Evolutionary conservation across 148 eudicot genomes (phyloP), one percentile per base, ranked within the genome.

Genomic region (Rheum nobile): DNA sequence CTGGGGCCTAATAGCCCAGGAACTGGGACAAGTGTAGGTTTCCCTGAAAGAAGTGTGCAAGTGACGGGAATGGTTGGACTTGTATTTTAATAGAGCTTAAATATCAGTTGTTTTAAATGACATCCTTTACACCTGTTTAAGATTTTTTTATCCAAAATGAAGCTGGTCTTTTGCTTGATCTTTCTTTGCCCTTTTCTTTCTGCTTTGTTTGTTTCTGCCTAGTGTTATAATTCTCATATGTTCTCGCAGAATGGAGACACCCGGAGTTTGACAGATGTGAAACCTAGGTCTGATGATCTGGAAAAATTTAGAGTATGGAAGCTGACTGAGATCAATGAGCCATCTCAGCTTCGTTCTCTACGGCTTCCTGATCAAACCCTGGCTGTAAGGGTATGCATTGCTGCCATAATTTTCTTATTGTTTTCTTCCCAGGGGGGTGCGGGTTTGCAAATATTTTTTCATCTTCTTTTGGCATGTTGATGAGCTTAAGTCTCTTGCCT

Each of bases 351-450:
- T 54, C 85, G 80, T 71, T 78, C 86, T 37, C 42, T 86, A 54
- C 83, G 81, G 76, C 91, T 90, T 74, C 90, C 91, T 46, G 91
- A 90, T 79, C 72, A 71, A 71, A 71, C 72, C 0, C 34, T 71
- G 50, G 72, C 72, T 71, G 72, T 71, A 39, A 39, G 72, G 48
- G 72, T 71, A 43, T 24, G 72, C 39, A 31, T 32, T n/a, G 72
- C 72, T 39, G 8, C 29, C 50, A 24, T 26, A 22, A n/a, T n/a
- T 26, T 37, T n/a, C 16, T 10, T 41, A 8, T 21, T 22, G 21
- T 38, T 39, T 38, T 41, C 2, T 4, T 37, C 21, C 8, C 3
- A 13, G 10, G 21, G 39, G 16, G 21, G 70, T 19, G 39, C 32
- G 35, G 67, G 11, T 65, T 65, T 65, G 73, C 47, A 43, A 71